Conservation (phyloP, 2,329 filamentous ascomycete species). For the Fusarium chlamydosporum region DNA sequence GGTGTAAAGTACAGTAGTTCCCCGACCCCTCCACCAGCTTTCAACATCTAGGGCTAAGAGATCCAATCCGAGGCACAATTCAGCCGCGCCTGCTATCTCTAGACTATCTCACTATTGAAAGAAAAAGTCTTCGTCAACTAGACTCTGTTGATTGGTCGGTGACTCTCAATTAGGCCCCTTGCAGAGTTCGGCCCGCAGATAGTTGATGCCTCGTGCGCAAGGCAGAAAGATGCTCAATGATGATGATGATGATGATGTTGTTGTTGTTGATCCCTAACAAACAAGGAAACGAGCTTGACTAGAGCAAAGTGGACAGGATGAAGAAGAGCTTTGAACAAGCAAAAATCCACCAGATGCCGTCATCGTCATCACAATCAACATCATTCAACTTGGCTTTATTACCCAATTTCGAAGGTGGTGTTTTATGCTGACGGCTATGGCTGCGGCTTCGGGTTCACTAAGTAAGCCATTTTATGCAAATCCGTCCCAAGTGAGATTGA, state of each 20-base stretch:
- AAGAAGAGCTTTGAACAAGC: conserved; percentile 8
- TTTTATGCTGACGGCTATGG: conserved; percentile 1
- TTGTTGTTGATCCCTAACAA: conserved; percentile 28
- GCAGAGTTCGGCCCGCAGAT: conserved; percentile 38
- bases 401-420: conserved; percentile 3
- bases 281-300: conserved; percentile 42
- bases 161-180: conserved; percentile 26
- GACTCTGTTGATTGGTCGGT: conserved; percentile 35
- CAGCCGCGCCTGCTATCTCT: conserved; percentile 25
- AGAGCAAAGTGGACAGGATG: conserved; percentile 12
- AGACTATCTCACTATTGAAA: conserved; percentile 12
- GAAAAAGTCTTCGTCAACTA: conserved; percentile 21
- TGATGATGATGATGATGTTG: neutral
- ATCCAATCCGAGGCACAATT: conserved; percentile 18
- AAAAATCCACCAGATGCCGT: conserved; percentile 34
- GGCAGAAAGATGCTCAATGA: conserved; percentile 26
- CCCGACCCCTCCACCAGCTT: conserved; percentile 26
- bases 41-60: conserved; percentile 14
- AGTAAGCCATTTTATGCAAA: too few species aligned
- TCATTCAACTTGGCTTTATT: conserved; percentile 20
- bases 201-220: conserved; percentile 43
- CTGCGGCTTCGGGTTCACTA: neutral
- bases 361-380: conserved; percentile 35
- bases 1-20: neutral
- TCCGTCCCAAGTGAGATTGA: too few species aligned